Evolutionary conservation across 495 filamentous ascomycete genomes (phyloP).

Genomic region (Penicillium dipodomyicola): DNA sequence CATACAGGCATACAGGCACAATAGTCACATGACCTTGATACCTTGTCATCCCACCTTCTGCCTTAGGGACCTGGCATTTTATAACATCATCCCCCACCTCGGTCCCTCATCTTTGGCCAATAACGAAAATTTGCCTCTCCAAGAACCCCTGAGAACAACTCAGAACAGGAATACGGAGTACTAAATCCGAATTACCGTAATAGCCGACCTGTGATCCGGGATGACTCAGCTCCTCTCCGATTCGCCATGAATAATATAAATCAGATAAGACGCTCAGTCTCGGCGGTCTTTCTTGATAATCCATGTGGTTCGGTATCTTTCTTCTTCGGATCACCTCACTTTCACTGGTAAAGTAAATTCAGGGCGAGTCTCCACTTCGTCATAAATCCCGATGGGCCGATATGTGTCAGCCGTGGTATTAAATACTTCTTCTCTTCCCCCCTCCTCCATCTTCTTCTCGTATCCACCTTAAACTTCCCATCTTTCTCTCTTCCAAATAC

Average conservation of each 20-base stretch:
- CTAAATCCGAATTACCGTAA: neutral
- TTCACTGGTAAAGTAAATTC: neutral
- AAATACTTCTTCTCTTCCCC: conserved; percentile 16
- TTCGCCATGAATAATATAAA: neutral
- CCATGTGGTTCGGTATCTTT: conserved; percentile 47
- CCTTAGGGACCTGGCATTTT: neutral
- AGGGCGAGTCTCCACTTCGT: conserved; percentile 15
- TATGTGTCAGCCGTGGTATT: conserved; percentile 29
- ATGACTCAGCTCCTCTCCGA: neutral
- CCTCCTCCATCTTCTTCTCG: conserved; percentile 18
- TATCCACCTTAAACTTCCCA: conserved; percentile 10
- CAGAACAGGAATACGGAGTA: neutral
- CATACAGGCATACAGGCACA: neutral
- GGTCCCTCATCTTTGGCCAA: conserved; percentile 1
- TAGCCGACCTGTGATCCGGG: neutral
- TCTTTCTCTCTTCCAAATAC: neutral
- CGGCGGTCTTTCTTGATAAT: conserved; percentile 44
- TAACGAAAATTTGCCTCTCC: neutral
- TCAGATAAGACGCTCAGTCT: conserved; percentile 20
- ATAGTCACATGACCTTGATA: neutral
- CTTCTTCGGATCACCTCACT: conserved; percentile 42
- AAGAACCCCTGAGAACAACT: neutral
- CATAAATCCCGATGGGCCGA: conserved; percentile 36
- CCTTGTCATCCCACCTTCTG: neutral
- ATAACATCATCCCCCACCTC: conserved; percentile 3